These are phyloP conservation scores for Epichloe hybrida DNA, from an alignment of 2,329 filamentous ascomycete genomes.

Conservation along the genomic window DNA sequence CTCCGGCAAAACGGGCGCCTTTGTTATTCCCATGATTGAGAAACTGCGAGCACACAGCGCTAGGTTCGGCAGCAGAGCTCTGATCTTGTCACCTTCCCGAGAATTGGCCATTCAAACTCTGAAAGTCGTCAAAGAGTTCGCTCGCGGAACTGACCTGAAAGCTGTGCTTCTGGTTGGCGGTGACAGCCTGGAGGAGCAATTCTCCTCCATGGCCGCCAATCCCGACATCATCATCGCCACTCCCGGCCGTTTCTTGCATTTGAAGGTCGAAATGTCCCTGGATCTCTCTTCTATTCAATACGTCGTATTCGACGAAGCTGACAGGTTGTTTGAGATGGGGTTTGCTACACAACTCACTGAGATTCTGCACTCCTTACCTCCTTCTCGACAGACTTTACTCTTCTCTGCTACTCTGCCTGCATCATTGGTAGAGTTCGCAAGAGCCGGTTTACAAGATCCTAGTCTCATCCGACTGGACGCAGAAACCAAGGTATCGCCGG, in stretches of 20 bases:
- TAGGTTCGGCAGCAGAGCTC: slow-evolving; percentile 69
- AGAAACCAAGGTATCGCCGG: slow-evolving; percentile 90
- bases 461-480: slow-evolving; percentile 81
- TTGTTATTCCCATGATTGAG: slow-evolving; percentile 97
- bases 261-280: slow-evolving; percentile 92
- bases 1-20: slow-evolving; percentile 95
- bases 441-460: slow-evolving; percentile 85
- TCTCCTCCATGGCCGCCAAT: slow-evolving; percentile 81
- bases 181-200: slow-evolving; percentile 92
- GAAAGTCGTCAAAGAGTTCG: slow-evolving; percentile 91
- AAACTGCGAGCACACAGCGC: slow-evolving; percentile 77
- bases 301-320: slow-evolving; percentile 94
- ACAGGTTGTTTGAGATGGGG: slow-evolving; percentile 96
- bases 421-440: slow-evolving; percentile 87
- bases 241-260: slow-evolving; percentile 85
- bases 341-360: slow-evolving; percentile 88
- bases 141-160: slow-evolving; percentile 79
- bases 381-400: slow-evolving; percentile 74
- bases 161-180: slow-evolving; percentile 86
- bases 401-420: slow-evolving; percentile 94
- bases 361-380: slow-evolving; percentile 78
- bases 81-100: slow-evolving; percentile 84
- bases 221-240: slow-evolving; percentile 97
- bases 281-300: slow-evolving; percentile 87
- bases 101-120: slow-evolving; percentile 90